Evolutionary conservation across 1,284 basidiomycete species (phyloP).

Genomic region (Peniophora sp.): DNA sequence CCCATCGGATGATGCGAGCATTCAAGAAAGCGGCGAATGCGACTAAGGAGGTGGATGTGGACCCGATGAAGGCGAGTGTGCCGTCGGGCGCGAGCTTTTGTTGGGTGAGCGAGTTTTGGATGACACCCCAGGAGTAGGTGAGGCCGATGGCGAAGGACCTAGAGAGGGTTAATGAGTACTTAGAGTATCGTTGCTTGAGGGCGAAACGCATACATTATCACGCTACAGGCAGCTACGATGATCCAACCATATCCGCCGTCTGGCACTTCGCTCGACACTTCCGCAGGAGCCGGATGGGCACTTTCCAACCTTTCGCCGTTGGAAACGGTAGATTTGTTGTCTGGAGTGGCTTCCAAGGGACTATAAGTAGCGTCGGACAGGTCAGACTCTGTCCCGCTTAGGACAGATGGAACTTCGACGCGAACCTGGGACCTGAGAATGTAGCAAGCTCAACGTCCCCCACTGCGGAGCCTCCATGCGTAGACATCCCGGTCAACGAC

Average conservation of each 20-base stretch:
- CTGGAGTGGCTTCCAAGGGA: too few relatives aligned
- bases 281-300: too few relatives aligned
- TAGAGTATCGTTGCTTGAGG: neutral
- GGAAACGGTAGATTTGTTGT: too few relatives aligned
- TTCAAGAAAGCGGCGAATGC: constrained; percentile 8
- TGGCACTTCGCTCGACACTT: constrained; percentile 7
- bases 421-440: too few relatives aligned
- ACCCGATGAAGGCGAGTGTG: constrained; percentile 7
- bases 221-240: constrained; percentile 14
- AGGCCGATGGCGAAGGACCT: constrained; percentile 12
- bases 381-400: too few relatives aligned
- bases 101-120: constrained; percentile 6
- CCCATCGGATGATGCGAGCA: constrained; percentile 6
- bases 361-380: too few relatives aligned
- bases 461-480: too few relatives aligned
- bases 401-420: too few relatives aligned
- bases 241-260: constrained; percentile 20
- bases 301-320: too few relatives aligned
- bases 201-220: constrained; percentile 8
- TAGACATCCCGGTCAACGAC: too few relatives aligned
- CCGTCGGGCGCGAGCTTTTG: constrained; percentile 4
- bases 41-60: constrained; percentile 5
- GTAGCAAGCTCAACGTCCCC: too few relatives aligned
- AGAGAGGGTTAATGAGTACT: neutral
- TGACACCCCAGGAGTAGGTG: constrained; percentile 5